Evolutionary conservation across 768 basidiomycete genomes (phyloP), one percentile per base, ranked within the genome.

Genomic region (Boletus eberwhitei): DNA sequence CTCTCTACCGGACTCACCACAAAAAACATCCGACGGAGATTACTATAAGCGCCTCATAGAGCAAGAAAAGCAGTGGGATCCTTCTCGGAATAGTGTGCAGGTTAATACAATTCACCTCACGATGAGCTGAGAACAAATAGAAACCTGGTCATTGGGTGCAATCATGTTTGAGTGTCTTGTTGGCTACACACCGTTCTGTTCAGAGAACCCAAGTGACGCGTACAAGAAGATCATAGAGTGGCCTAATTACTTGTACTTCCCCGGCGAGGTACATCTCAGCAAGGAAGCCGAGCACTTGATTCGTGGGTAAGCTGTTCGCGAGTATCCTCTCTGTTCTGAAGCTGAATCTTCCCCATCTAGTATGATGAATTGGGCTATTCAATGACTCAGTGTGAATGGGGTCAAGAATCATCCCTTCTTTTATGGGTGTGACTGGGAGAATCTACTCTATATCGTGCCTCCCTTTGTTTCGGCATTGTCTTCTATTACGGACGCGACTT

Each of bases 91-190:
- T 68, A 95, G 92, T 60, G 96, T 99, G 35, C 94, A 95, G 79
- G 91, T 99, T 58, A 98, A 98, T 73, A 86, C 93, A 5, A 98
- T 99, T 68, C 92, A 98, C 67, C 78, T 99, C 56, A 98, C 95
- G 0, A 97, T 98, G 88, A 93, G 87, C 67, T 88, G 94, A 64
- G 90, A 93, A 68, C 88, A 92, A 71, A 99, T 99, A 61, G 94
- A 93, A 37, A 99, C 96, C 3, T 99, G 96, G 96, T 98, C 96
- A 35, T 75, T 99, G 52, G 96, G 96, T 13, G 95, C 96, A 6
- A 98, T 99, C 71, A 97, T 95, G 86, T 99, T 95, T 68, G 96
- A 99, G 73, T 98, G 95, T 73, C 78, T 99, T 35, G 93, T 98
- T 59, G 96, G 96, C 57, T 98, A 95, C 70, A 94, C 96, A 14